Conservation (phyloP, 768 basidiomycete species). For the Cystobasidium tubakii region DNA sequence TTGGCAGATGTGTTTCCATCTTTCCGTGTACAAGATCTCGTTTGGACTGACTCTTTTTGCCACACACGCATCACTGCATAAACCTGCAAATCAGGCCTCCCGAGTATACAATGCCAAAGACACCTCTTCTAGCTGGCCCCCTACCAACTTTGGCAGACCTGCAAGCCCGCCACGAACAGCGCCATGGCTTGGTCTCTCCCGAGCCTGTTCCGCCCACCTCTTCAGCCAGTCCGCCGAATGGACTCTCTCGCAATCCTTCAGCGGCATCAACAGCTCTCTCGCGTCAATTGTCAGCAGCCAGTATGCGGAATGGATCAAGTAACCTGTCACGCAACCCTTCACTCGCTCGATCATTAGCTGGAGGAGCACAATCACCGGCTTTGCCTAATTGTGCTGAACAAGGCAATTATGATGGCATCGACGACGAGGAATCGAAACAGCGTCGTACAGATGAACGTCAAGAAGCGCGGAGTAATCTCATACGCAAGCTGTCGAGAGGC, state of each 20-base stretch:
- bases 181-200: slow-evolving; percentile 15
- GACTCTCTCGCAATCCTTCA: slow-evolving; percentile 23
- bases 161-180: slow-evolving; percentile 36
- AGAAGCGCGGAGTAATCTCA: slow-evolving; percentile 45
- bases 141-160: slow-evolving; percentile 36
- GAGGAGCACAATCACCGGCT: background rate
- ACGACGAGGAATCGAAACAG: background rate
- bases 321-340: background rate
- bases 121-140: slow-evolving; percentile 36
- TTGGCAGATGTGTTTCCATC: background rate
- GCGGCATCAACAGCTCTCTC: background rate
- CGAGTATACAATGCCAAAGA: slow-evolving; percentile 27
- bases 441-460: slow-evolving; percentile 17
- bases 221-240: background rate
- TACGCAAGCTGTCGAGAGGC: slow-evolving; percentile 44
- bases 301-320: background rate
- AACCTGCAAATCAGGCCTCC: slow-evolving; percentile 1
- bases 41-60: slow-evolving; percentile 13
- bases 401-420: background rate
- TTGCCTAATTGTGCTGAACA: background rate
- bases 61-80: slow-evolving; percentile 21
- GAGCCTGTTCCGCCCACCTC: background rate
- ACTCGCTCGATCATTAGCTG: background rate
- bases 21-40: background rate
- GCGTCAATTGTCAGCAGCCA: slow-evolving; percentile 19